Evolutionary conservation across 768 basidiomycete genomes (phyloP).

Genomic region (Mrakia gelida): DNA sequence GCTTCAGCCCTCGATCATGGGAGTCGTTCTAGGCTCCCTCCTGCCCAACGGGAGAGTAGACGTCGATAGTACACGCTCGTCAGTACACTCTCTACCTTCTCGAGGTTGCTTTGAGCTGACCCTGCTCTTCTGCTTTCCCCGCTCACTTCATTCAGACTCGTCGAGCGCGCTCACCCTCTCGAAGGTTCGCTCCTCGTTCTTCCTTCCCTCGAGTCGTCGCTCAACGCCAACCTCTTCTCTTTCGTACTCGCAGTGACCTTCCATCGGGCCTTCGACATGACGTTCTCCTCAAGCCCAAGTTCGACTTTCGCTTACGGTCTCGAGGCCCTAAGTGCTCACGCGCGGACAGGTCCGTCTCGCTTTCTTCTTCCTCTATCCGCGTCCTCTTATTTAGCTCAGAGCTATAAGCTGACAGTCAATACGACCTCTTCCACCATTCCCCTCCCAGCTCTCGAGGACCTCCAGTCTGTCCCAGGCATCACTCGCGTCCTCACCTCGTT

Average conservation of each 20-base stretch:
- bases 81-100: slow-evolving; percentile 34
- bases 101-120: background rate
- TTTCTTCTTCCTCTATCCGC: background rate
- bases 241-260: slow-evolving; percentile 58
- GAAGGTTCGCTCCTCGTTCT: background rate
- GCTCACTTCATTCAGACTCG: background rate
- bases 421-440: background rate
- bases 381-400: too few species aligned
- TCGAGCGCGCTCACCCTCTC: background rate
- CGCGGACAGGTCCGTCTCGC: slow-evolving; percentile 49
- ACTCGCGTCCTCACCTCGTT: slow-evolving; percentile 78
- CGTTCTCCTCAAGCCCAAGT: slow-evolving; percentile 46
- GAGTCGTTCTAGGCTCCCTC: slow-evolving; percentile 35
- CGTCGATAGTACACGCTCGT: slow-evolving; percentile 57
- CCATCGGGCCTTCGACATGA: slow-evolving; percentile 76
- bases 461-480: slow-evolving; percentile 55
- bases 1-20: slow-evolving; percentile 51
- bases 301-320: background rate
- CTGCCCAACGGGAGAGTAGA: slow-evolving; percentile 48
- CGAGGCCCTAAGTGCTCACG: background rate
- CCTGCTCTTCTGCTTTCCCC: background rate
- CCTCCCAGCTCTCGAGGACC: background rate
- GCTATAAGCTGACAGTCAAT: background rate
- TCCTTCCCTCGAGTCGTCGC: background rate
- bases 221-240: too few species aligned